Base-by-base conservation (phyloP, 805 yeast genomes). In the Blastobotrys mokoenaii region DNA sequence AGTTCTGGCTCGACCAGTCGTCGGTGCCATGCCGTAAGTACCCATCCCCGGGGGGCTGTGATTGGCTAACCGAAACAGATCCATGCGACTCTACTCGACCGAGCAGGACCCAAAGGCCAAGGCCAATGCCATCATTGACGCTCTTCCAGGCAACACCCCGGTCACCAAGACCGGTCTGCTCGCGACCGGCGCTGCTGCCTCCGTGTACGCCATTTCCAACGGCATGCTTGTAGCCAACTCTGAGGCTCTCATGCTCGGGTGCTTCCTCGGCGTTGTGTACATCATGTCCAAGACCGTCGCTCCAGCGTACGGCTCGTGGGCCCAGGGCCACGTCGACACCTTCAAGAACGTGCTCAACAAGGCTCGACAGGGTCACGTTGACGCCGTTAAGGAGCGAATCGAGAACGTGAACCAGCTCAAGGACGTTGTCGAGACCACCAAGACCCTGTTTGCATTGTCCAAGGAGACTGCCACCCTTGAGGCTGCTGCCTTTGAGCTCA, bases 381-480 rank as follows among this genome's bases (percentile, higher is more conserved):
- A 78, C 51, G 96, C 97, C 46, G 97, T 93, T 58, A 81, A 89
- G 72, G 82, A 77, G 57, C 87, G 97, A 78, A 90, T 93, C 60
- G 82, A 74, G 49, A 77, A 85, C 55, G 97, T 93, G 47, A 72
- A 86, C 56, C 83, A 84, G 71, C 79, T 93, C 68, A 84, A 85
- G 73, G 93, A 87, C 62, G 96, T 93, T 65, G 94, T 87, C 54
- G 71, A 80, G 55, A 84, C 90, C 63, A 93, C 98, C 67, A 81
- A 87, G 73, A 82, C 83, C 60, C 78, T 93, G 63, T 93, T 93
- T 62, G 93, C 86, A 61, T 79, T 90, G 48, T 90, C 98, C 51
- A 89, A 87, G 76, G 96, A 93, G 74, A 90, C 98, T 52, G 96
- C 94, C 57, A 78, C 84, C 72, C 77, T 89, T 63, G 98, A 93